Percentiles rank a stretch among this genome's conserved stretches.
Conservation (phyloP, 2,329 filamentous ascomycete species). For the Neopestalotiopsis sp. region DNA sequence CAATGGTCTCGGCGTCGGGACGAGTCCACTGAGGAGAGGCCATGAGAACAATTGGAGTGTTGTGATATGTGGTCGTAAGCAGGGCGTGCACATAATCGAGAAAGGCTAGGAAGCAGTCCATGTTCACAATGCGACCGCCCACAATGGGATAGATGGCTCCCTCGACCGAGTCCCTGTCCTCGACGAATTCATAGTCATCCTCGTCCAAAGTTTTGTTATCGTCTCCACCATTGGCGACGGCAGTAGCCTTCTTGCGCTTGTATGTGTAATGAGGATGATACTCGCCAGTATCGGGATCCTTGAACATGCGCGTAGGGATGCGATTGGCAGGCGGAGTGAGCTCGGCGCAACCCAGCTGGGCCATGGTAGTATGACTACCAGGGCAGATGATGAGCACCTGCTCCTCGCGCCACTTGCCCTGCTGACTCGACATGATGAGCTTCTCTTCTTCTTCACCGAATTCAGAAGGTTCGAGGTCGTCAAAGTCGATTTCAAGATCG, state of each 20-base stretch:
- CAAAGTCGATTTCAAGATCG: not conserved
- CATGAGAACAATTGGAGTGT: slow-evolving; percentile 92
- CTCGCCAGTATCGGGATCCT: slow-evolving; percentile 79
- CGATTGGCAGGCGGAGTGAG: slow-evolving; percentile 88
- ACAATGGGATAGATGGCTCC: slow-evolving; percentile 81
- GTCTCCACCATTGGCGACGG: slow-evolving; percentile 29
- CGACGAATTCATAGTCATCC: slow-evolving; percentile 75
- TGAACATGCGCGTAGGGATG: slow-evolving; percentile 93
- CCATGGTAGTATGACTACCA: slow-evolving; percentile 87
- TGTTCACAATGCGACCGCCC: slow-evolving; percentile 83
- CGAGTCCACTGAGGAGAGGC: slow-evolving; percentile 89
- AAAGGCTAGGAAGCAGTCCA: slow-evolving; percentile 92
- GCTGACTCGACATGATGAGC: slow-evolving; percentile 56
- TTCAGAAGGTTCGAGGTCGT: not conserved
- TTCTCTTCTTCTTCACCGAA: slow-evolving; percentile 1
- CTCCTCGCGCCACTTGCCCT: slow-evolving; percentile 67
- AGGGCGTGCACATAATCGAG: slow-evolving; percentile 90
- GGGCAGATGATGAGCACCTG: slow-evolving; percentile 75
- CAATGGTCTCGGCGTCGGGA: slow-evolving; percentile 83
- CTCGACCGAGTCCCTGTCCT: slow-evolving; percentile 86
- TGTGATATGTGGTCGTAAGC: slow-evolving; percentile 91
- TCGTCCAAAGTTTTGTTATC: slow-evolving; percentile 51
- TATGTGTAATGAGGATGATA: slow-evolving; percentile 78
- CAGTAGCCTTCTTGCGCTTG: slow-evolving; percentile 57
- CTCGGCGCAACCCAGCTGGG: slow-evolving; percentile 87